Percentiles rank a stretch among this genome's conserved stretches.
These are phyloP conservation scores for Thraustotheca clavata DNA, from an alignment of 352 stramenopile genomes.

Conservation along the genomic window DNA sequence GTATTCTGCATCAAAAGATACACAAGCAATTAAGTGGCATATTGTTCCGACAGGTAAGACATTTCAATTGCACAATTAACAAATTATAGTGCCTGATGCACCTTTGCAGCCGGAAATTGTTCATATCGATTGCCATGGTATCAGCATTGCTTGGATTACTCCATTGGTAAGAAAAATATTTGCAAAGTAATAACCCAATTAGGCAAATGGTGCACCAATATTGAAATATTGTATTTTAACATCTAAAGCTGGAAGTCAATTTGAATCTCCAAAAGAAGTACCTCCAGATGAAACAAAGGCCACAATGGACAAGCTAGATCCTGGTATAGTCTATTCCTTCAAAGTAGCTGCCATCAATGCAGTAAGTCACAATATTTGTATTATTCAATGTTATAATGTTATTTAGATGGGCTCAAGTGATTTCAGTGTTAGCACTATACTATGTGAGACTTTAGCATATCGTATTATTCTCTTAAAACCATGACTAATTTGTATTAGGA, in stretches of 20 bases:
- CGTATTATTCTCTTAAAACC: neutral
- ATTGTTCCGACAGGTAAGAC: slow-evolving; percentile 10
- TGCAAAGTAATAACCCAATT: neutral
- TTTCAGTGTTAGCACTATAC: slow-evolving; percentile 36
- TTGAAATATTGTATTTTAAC: slow-evolving; percentile 3
- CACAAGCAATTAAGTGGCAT: slow-evolving; percentile 15
- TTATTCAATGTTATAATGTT: neutral
- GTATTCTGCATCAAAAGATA: slow-evolving; percentile 5
- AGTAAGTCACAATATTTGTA: neutral
- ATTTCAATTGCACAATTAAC: neutral
- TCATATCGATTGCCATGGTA: slow-evolving; percentile 4
- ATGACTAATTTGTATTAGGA: slow-evolving; percentile 20
- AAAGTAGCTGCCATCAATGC: slow-evolving; percentile 1
- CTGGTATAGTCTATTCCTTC: slow-evolving; percentile 10
- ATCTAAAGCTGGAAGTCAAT: neutral
- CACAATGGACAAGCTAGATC: neutral
- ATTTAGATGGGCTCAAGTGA: slow-evolving; percentile 39
- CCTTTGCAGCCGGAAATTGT: slow-evolving; percentile 1
- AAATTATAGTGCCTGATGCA: neutral
- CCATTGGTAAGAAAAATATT: slow-evolving; percentile 3
- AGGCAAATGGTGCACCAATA: slow-evolving; percentile 12
- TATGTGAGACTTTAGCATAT: slow-evolving; percentile 48
- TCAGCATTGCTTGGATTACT: slow-evolving; percentile 3
- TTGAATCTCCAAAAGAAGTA: neutral
- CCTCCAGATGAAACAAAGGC: neutral